These are phyloP conservation scores for Globisporangium parvum DNA, from an alignment of 352 stramenopile species.

Conservation along the genomic window DNA sequence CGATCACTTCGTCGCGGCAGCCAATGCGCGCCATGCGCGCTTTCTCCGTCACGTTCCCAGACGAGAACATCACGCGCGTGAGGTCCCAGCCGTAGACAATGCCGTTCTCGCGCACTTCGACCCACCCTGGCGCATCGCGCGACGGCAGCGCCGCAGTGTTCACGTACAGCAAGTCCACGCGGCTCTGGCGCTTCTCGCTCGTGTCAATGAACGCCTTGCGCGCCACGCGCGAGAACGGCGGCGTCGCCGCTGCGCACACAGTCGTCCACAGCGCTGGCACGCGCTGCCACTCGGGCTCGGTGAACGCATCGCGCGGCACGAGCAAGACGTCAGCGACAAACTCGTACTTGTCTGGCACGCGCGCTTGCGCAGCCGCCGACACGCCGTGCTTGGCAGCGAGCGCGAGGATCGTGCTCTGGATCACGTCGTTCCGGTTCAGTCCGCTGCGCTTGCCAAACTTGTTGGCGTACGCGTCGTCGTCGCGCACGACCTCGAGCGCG, in stretches of 20 bases:
- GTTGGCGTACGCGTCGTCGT: slow-evolving; percentile 64
- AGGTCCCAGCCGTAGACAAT: slow-evolving; percentile 95
- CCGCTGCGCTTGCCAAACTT: slow-evolving; percentile 70
- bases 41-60: slow-evolving; percentile 96
- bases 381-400: slow-evolving; percentile 51
- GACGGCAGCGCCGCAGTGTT: slow-evolving; percentile 32
- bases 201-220: slow-evolving; percentile 77
- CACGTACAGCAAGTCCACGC: slow-evolving; percentile 62
- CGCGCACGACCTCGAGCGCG: slow-evolving; percentile 30
- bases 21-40: slow-evolving; percentile 88
- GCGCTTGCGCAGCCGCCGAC: slow-evolving; percentile 20
- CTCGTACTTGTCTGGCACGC: slow-evolving; percentile 66
- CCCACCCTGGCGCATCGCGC: slow-evolving; percentile 49
- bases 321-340: slow-evolving; percentile 74
- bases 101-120: slow-evolving; percentile 90
- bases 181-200: slow-evolving; percentile 77
- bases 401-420: slow-evolving; percentile 42
- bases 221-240: slow-evolving; percentile 62
- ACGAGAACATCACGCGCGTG: slow-evolving; percentile 96
- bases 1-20: slow-evolving; percentile 84
- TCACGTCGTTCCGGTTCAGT: slow-evolving; percentile 68
- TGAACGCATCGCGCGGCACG: slow-evolving; percentile 57
- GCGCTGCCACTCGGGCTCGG: slow-evolving; percentile 41
- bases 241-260: slow-evolving; percentile 47
- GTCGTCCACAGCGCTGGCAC: slow-evolving; percentile 55